A percentile compares a stretch with the other conserved stretches of the same genome.
Evolutionary conservation across 2,329 filamentous ascomycete species (phyloP).

Genomic region (Xylariaceae sp.): DNA sequence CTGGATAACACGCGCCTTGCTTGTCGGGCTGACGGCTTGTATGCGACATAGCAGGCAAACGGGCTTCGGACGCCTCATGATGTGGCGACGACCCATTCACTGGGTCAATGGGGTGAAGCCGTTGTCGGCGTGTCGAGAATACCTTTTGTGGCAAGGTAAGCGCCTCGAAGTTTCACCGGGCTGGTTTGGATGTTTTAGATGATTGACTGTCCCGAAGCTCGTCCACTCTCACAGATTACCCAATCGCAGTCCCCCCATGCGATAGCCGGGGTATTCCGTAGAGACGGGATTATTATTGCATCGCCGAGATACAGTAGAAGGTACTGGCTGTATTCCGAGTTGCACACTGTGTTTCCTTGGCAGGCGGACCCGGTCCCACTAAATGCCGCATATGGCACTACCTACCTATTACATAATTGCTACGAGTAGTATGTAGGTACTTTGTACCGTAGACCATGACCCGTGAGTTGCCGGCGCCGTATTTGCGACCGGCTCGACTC

Average conservation of each 20-base stretch:
- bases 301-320: not conserved
- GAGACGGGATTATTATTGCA: not conserved
- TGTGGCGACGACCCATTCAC: constrained; percentile 12
- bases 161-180: not conserved
- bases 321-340: too few species aligned
- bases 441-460: too few species aligned
- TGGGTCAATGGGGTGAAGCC: constrained; percentile 1
- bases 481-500: not conserved
- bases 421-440: too few species aligned
- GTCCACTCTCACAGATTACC: not conserved
- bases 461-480: not conserved
- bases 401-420: too few species aligned
- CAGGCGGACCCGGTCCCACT: not conserved
- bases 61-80: constrained; percentile 29
- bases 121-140: not conserved
- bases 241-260: not conserved
- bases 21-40: constrained; percentile 23
- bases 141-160: not conserved
- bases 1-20: constrained; percentile 17
- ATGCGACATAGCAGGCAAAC: constrained; percentile 32
- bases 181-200: not conserved
- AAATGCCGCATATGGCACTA: too few species aligned
- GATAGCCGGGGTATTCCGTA: not conserved
- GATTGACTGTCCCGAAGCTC: not conserved
- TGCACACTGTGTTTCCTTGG: not conserved